phyloP scores from a whole-genome alignment of 495 filamentous ascomycete species.

The Tetracladium marchalianum region DNA sequence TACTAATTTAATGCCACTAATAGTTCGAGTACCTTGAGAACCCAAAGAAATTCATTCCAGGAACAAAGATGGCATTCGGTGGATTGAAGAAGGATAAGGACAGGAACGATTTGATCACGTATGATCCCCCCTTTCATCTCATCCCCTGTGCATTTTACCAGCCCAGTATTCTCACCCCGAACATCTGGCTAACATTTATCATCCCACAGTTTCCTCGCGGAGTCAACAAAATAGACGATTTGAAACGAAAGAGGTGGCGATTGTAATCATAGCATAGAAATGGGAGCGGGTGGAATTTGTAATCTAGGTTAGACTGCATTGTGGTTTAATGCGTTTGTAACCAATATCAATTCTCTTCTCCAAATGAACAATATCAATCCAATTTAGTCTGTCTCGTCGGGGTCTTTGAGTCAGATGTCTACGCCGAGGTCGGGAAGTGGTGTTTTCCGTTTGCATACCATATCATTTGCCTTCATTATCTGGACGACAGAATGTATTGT shows the following conservation, averaged over 20 bases:
- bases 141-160: neutral
- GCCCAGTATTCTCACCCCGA: neutral
- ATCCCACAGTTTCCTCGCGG: conserved; percentile 17
- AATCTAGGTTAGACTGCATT: conserved; percentile 14
- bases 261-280: conserved; percentile 16
- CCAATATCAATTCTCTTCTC: conserved; percentile 16
- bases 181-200: conserved; percentile 13
- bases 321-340: neutral
- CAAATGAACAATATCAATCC: neutral
- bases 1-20: neutral
- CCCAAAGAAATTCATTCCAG: conserved; percentile 94
- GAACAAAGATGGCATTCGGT: conserved; percentile 99
- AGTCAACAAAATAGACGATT: conserved; percentile 19
- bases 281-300: conserved; percentile 6
- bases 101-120: conserved; percentile 98
- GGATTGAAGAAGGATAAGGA: conserved; percentile 99
- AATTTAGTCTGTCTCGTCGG: neutral
- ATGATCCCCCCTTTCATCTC: conserved; percentile 32
- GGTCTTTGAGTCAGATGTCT: neutral
- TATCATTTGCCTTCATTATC: too few species aligned
- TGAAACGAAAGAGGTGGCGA: neutral
- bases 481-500: too few species aligned
- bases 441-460: neutral
- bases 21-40: conserved; percentile 86
- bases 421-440: neutral